Base-by-base conservation (phyloP, 1,139 yeast species). In the Blastobotrys proliferans region DNA sequence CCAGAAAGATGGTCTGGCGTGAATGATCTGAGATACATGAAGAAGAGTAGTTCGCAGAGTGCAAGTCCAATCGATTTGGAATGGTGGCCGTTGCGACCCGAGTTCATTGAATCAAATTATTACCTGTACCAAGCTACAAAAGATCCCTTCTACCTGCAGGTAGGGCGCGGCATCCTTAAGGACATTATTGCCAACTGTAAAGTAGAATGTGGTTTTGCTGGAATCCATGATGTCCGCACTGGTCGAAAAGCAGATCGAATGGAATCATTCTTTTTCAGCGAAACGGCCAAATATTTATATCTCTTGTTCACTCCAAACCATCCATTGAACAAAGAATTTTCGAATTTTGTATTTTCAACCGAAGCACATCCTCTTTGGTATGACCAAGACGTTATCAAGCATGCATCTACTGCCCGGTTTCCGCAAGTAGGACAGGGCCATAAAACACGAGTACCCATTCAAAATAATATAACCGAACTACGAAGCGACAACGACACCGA, bases 11-110 rank as follows among this genome's bases (percentile, higher is more conserved):
- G 96, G 96, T 72, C 73, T 39, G 75, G 72, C 43, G 52, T 55
- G 4, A 40, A 26, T 10, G 44, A 36, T 11, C 19, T 31, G 14
- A 19, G 36, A 1, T 18, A 28, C 4, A 13, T 3, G 8, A 4
- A 6, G 4, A 9, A 6, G 11, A 30, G 34, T 17, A n/a, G n/a
- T n/a, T n/a, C n/a, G n/a, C n/a, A n/a, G n/a, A 11, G 26, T 24
- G 11, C 26, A 8, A 17, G 22, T 8, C 40, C 40, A 13, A 26
- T 69, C 24, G 58, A 51, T 26, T 66, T 90, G 33, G 95, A 85
- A 58, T 88, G 96, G 96, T 90, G 87, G 57, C 95, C 96, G 1
- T 68, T 90, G 41, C 66, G 97, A 44, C 97, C 97, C 0, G 97
- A 90, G 56, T 86, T 88, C 54, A 73, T 86, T 30, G 97, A 90